A percentile compares a stretch with the other conserved stretches of the same genome.
These are phyloP conservation scores for Saccharomycopsis fibuligera DNA, from an alignment of 805 yeast genomes.

Conservation along the genomic window DNA sequence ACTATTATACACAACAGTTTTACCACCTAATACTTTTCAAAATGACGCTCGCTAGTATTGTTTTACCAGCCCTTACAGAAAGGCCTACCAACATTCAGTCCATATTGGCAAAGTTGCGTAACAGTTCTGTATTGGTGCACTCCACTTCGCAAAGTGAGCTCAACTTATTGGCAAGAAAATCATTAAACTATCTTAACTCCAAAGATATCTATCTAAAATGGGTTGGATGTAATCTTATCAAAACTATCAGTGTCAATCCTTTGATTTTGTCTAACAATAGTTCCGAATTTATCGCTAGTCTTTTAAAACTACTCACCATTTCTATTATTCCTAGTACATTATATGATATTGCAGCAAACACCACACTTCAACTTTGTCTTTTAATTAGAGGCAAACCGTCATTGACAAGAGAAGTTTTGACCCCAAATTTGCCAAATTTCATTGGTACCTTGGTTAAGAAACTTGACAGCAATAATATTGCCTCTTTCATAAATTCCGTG, in stretches of 20 bases:
- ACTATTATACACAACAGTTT: no score
- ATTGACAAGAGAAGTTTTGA: conserved; percentile 72
- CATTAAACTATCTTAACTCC: conserved; percentile 11
- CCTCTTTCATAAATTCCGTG: conserved; percentile 31
- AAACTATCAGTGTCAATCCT: conserved; percentile 27
- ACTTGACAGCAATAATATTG: conserved; percentile 32
- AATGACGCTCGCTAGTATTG: conserved; percentile 16
- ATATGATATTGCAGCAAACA: conserved; percentile 34
- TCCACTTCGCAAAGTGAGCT: conserved; percentile 7
- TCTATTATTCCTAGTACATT: conserved; percentile 36
- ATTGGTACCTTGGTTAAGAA: conserved; percentile 46
- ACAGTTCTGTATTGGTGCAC: conserved; percentile 1
- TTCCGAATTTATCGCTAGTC: conserved; percentile 31
- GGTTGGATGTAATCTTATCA: conserved; percentile 16
- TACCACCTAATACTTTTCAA: no score
- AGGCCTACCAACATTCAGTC: conserved; percentile 7
- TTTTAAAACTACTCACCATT: conserved; percentile 36
- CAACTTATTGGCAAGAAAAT: conserved; percentile 7
- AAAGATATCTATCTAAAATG: conserved; percentile 13
- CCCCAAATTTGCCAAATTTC: conserved; percentile 67
- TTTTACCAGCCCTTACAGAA: conserved; percentile 15
- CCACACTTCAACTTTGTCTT: conserved; percentile 6
- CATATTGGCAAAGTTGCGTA: conserved; percentile 6
- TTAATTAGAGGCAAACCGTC: conserved; percentile 75
- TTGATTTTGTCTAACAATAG: conserved; percentile 38